These are phyloP conservation scores for Verticillium alfalfae DNA, from an alignment of 2,329 filamentous ascomycete genomes.

Conservation along the genomic window DNA sequence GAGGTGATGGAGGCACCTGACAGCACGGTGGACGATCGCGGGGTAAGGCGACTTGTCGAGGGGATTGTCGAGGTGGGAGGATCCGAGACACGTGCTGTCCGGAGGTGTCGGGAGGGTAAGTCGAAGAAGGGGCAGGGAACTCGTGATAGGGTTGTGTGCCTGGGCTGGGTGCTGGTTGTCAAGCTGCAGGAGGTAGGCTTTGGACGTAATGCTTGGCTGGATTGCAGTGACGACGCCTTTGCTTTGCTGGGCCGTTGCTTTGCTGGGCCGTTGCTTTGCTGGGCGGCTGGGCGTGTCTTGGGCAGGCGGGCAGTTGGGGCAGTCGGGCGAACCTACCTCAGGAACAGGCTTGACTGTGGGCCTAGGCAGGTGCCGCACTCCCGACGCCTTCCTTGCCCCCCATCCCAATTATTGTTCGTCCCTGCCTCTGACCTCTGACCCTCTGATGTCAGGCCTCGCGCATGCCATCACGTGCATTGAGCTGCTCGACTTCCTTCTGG, in stretches of 20 bases:
- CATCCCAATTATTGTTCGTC: too few species aligned
- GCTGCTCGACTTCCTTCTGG: too few species aligned
- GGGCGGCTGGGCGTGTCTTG: too few species aligned
- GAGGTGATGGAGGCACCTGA: slow-evolving; percentile 1
- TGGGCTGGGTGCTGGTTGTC: neutral
- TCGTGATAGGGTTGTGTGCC: slow-evolving; percentile 1
- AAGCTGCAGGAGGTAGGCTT: neutral
- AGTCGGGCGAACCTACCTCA: slow-evolving; percentile 76
- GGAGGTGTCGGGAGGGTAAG: neutral
- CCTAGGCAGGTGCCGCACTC: too few species aligned
- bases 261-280: too few species aligned
- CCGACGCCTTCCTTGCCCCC: too few species aligned
- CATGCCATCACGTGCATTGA: too few species aligned
- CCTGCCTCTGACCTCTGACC: too few species aligned
- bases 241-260: too few species aligned
- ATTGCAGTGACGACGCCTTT: neutral
- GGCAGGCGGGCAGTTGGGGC: slow-evolving; percentile 93
- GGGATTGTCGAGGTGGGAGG: neutral
- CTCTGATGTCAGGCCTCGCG: too few species aligned
- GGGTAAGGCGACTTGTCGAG: neutral
- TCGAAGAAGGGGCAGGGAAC: neutral
- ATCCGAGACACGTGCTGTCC: neutral
- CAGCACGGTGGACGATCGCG: neutral
- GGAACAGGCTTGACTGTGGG: too few species aligned
- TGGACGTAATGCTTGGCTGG: neutral